A percentile compares a stretch with the other conserved stretches of the same genome.
These are phyloP conservation scores for Liriodendron chinense DNA, from an alignment of 164 flowering plant species.

Conservation along the genomic window DNA sequence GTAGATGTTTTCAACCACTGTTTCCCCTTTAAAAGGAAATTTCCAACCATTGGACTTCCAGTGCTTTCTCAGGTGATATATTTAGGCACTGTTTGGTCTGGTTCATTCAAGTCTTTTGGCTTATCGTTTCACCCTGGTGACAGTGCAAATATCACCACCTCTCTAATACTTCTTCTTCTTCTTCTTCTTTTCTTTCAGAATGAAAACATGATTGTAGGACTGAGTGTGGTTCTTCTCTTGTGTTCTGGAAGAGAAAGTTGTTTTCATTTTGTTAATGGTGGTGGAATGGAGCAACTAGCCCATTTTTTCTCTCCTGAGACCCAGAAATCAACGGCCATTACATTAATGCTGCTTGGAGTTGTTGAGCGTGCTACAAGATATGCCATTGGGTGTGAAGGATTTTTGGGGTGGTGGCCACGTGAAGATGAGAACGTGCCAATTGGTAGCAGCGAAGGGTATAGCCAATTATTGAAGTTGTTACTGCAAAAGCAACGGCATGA, in stretches of 20 bases:
- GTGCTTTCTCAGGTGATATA: constrained; percentile 55
- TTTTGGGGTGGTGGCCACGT: constrained; percentile 98
- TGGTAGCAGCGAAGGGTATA: constrained; percentile 77
- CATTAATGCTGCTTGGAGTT: constrained; percentile 70
- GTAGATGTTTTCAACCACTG: constrained; percentile 46
- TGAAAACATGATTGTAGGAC: constrained; percentile 47
- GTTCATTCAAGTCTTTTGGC: not conserved
- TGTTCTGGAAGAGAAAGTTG: constrained; percentile 81
- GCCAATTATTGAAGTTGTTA: constrained; percentile 66
- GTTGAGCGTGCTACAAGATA: constrained; percentile 82
- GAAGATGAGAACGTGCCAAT: constrained; percentile 74
- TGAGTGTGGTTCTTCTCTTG: constrained; percentile 59
- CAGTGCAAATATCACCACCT: not conserved
- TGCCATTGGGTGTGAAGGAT: constrained; percentile 94
- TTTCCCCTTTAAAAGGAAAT: constrained; percentile 27
- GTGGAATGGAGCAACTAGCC: constrained; percentile 78
- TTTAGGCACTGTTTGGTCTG: not conserved
- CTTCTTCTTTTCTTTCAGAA: constrained; percentile 32
- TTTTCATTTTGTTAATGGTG: constrained; percentile 80
- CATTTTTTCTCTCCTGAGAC: constrained; percentile 34
- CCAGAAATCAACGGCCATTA: constrained; percentile 47
- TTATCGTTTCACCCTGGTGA: not conserved
- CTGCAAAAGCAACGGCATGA: constrained; percentile 77
- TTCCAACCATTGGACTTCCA: constrained; percentile 26
- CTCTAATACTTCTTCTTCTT: not conserved